Conservation (phyloP, 768 basidiomycete species). For the Boletus reticuloceps region DNA sequence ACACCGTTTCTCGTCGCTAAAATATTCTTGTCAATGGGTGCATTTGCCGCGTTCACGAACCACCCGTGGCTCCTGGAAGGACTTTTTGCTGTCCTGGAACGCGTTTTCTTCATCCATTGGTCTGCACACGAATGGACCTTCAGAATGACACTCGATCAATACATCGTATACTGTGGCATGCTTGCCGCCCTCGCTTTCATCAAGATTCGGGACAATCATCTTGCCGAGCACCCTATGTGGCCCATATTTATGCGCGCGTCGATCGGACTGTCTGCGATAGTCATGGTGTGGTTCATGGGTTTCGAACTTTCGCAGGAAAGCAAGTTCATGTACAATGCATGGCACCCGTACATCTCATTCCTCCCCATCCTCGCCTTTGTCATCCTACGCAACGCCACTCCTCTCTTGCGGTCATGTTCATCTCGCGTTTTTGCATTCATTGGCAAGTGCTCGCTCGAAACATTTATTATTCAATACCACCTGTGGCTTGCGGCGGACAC, state of each 20-base stretch:
- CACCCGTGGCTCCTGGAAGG: conserved; percentile 59
- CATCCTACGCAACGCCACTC: conserved; percentile 72
- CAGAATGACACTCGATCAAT: conserved; percentile 85
- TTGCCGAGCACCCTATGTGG: conserved; percentile 74
- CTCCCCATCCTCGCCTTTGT: conserved; percentile 79
- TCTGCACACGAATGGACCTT: conserved; percentile 86
- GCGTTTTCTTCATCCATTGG: conserved; percentile 77
- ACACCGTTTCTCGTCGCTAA: conserved; percentile 67
- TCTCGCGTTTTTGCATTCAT: conserved; percentile 75
- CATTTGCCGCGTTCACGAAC: conserved; percentile 66
- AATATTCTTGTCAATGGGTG: conserved; percentile 58
- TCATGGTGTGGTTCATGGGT: conserved; percentile 73
- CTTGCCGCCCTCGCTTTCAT: conserved; percentile 67
- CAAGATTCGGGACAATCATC: conserved; percentile 69
- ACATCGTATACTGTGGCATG: conserved; percentile 89
- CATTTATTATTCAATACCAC: conserved; percentile 90
- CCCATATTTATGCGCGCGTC: conserved; percentile 47
- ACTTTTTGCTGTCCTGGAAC: conserved; percentile 61
- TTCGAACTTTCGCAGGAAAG: conserved; percentile 75
- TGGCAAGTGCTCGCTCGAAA: conserved; percentile 85
- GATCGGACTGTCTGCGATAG: conserved; percentile 48
- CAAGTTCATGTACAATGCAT: conserved; percentile 85
- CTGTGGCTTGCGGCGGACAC: conserved; percentile 85
- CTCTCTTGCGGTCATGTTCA: conserved; percentile 64
- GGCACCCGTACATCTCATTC: conserved; percentile 80